Evolutionary conservation across 2,329 filamentous ascomycete species (phyloP), one percentile per base, ranked within the genome.

Genomic region (Aspergillus floridensis): DNA sequence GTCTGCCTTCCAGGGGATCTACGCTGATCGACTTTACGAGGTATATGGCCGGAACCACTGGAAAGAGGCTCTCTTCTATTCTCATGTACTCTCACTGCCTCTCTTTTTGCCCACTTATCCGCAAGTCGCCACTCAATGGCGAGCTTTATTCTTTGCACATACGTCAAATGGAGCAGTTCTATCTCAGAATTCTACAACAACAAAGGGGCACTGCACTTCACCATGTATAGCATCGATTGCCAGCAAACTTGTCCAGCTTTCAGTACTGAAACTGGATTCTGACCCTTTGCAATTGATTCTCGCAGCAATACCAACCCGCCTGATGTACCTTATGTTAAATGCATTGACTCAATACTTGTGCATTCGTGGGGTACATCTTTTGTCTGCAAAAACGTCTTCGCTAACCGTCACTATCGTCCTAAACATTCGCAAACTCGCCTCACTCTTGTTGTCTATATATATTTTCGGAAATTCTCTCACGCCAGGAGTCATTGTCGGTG

Each of bases 51-150:
- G 77, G 21, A 73, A 90, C 31, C 89, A 95, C 74, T 98, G 95
- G 92, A 90, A 89, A 67, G 95, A 98, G 75, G 96, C 96, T 65
- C 83, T 99, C 12, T 98, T 99, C 79, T 99, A 98, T 79, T 96
- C 91, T 22, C 86, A 89, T 65, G 74, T 73, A 8, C 74, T 82
- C 35, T 80, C 78, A 16, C 59, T 81, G 16, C 77, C 79, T 4
- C 74, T 81, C 55, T 79, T 81, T 61, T 58, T 78, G 47, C 74
- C 74, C 0, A 72, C 72, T 21, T 75, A 70, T 35, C 53, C 72
- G 4, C 72, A 74, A 49, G 65, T 79, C n/a, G 60, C 66, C 5
- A 61, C 66, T 4, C 77, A 80, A 50, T 72, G 76, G 63, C 70
- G 66, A 6, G 65, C 69, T 2, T 67, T 80, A 12, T 63, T 71